Conservation (phyloP, 2,329 filamentous ascomycete species). For the Scleromitrula shiraiana region DNA sequence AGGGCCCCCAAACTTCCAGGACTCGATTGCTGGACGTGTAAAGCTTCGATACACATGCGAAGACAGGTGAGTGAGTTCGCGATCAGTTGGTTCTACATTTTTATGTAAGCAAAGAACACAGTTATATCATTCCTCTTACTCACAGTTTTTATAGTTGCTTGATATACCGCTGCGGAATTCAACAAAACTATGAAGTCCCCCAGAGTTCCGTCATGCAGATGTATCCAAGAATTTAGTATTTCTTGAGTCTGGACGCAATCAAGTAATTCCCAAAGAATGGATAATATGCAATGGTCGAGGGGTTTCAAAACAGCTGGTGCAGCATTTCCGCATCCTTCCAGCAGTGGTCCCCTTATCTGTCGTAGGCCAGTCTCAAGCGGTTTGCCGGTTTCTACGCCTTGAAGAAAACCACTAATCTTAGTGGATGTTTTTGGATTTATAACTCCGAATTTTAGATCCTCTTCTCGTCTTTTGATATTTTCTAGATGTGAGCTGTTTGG, state of each 20-base stretch:
- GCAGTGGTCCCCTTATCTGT: neutral
- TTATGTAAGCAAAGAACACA: neutral
- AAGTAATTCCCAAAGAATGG: conserved; percentile 8
- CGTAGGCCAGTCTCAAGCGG: neutral
- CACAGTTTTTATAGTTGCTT: conserved; percentile 2
- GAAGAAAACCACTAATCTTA: neutral
- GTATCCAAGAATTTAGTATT: neutral
- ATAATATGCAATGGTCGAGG: conserved; percentile 6
- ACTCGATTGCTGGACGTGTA: conserved; percentile 6
- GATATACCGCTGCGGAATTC: conserved; percentile 2
- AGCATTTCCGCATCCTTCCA: neutral
- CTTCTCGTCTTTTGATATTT: neutral
- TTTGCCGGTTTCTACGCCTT: neutral
- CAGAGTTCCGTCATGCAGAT: neutral
- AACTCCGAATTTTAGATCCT: neutral
- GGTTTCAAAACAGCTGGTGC: conserved; percentile 1
- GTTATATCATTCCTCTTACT: neutral
- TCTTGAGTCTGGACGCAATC: conserved; percentile 1
- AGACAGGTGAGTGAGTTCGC: conserved; percentile 18
- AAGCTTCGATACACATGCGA: conserved; percentile 14
- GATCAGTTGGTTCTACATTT: conserved; percentile 16
- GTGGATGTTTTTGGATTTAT: neutral
- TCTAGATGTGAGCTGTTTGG: neutral
- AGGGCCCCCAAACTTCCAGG: neutral
- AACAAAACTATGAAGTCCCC: conserved; percentile 1